phyloP scores from a whole-genome alignment of 2,329 filamentous ascomycete species.

The Xylariaceae sp. region DNA sequence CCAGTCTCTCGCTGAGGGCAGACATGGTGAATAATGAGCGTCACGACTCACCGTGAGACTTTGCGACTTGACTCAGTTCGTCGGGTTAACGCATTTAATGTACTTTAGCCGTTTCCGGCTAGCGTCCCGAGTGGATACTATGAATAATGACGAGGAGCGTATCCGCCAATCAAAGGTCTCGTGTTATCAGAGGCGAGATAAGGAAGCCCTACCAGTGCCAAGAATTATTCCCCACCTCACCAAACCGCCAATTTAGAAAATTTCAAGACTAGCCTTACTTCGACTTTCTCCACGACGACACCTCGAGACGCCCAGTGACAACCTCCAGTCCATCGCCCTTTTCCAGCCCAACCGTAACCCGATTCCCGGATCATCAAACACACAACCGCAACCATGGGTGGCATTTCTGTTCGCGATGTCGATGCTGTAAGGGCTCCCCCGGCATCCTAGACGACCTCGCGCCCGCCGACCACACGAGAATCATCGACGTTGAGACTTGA shows the following conservation, averaged over 20 bases:
- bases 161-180: background rate
- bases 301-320: slow-evolving; percentile 16
- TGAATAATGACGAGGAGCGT: no score
- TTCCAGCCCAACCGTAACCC: slow-evolving; percentile 1
- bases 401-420: slow-evolving; percentile 79
- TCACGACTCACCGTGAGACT: no score
- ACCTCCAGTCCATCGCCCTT: slow-evolving; percentile 8
- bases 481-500: slow-evolving; percentile 10
- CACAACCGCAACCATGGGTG: slow-evolving; percentile 65
- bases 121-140: no score
- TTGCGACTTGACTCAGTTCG: no score
- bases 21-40: no score
- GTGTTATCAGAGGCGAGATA: slow-evolving; percentile 17
- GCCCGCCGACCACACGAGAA: slow-evolving; percentile 11
- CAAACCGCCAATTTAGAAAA: slow-evolving; percentile 20
- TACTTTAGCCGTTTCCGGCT: no score
- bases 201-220: slow-evolving; percentile 20
- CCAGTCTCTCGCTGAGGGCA: no score
- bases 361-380: slow-evolving; percentile 10
- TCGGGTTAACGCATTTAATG: no score
- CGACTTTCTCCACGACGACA: slow-evolving; percentile 2
- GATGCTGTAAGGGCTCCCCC: slow-evolving; percentile 56
- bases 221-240: slow-evolving; percentile 12
- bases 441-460: slow-evolving; percentile 17
- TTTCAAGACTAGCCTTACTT: slow-evolving; percentile 1